Conservation (phyloP, 345 rosid species). For the Psidium guajava region DNA sequence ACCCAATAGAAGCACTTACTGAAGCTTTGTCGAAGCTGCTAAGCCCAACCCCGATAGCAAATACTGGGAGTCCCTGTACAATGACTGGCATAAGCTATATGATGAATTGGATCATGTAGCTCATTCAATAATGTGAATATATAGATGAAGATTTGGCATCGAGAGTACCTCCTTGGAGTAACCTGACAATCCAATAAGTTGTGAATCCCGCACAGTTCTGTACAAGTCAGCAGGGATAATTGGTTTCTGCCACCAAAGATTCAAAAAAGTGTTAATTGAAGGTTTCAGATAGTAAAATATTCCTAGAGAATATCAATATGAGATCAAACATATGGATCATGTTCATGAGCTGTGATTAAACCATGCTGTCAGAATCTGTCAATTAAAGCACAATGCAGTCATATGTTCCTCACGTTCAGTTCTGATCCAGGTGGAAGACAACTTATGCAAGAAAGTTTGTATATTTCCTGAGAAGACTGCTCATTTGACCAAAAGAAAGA, state of each 20-base stretch:
- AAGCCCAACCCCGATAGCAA: constrained; percentile 70
- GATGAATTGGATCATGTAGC: not conserved
- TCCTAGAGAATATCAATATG: not conserved
- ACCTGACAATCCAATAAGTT: constrained; percentile 90
- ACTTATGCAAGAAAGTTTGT: not conserved
- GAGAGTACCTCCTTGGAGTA: constrained; percentile 75
- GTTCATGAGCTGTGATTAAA: not conserved
- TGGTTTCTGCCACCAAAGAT: constrained; percentile 52
- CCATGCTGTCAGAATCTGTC: not conserved
- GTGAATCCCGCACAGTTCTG: constrained; percentile 73
- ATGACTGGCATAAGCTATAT: not conserved
- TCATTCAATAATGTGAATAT: not conserved
- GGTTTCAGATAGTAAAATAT: not conserved
- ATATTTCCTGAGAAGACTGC: not conserved
- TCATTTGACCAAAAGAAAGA: not conserved
- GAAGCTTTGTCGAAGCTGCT: constrained; percentile 93
- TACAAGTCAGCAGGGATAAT: constrained; percentile 68
- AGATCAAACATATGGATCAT: not conserved
- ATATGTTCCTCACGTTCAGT: not conserved
- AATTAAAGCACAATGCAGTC: not conserved
- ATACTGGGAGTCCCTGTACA: constrained; percentile 81
- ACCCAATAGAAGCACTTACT: constrained; percentile 28
- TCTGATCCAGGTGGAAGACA: not conserved
- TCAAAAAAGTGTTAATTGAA: not conserved
- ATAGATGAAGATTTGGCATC: not conserved